phyloP scores from a whole-genome alignment of 495 filamentous ascomycete species.

The Penicillium angulare region DNA sequence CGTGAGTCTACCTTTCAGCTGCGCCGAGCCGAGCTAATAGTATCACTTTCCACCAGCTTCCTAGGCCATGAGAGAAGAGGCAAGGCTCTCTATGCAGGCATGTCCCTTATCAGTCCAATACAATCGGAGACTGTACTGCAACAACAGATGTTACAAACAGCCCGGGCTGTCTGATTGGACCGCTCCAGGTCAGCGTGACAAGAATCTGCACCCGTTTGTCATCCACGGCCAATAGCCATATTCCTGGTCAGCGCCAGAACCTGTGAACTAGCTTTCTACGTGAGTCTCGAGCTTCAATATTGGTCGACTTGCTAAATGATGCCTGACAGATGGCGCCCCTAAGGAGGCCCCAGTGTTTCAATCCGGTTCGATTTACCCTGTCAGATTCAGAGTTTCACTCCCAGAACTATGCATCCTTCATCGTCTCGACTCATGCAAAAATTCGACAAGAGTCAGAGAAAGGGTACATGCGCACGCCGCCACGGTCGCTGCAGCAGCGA shows the following conservation, averaged over 20 bases:
- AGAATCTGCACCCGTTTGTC: not conserved
- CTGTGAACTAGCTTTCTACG: not conserved
- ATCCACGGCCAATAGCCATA: not conserved
- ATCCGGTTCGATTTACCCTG: not conserved
- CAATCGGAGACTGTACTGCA: not conserved
- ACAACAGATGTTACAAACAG: not conserved
- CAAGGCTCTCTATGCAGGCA: not conserved
- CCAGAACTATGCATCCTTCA: not conserved
- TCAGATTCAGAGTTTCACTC: not conserved
- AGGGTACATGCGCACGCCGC: not conserved
- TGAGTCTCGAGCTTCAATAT: not conserved
- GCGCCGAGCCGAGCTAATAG: not conserved
- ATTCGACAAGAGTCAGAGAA: not conserved
- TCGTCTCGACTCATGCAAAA: not conserved
- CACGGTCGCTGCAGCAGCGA: not conserved
- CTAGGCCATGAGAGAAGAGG: not conserved
- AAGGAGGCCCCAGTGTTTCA: not conserved
- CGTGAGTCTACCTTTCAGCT: not conserved
- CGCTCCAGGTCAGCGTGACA: not conserved
- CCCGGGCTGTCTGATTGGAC: not conserved
- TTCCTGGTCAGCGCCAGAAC: not conserved
- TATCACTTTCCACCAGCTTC: not conserved
- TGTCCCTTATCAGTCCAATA: not conserved
- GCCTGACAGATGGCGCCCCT: not conserved
- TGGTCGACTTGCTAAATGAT: not conserved